phyloP scores from a whole-genome alignment of 2,329 filamentous ascomycete species.

The Huntiella savannae region DNA sequence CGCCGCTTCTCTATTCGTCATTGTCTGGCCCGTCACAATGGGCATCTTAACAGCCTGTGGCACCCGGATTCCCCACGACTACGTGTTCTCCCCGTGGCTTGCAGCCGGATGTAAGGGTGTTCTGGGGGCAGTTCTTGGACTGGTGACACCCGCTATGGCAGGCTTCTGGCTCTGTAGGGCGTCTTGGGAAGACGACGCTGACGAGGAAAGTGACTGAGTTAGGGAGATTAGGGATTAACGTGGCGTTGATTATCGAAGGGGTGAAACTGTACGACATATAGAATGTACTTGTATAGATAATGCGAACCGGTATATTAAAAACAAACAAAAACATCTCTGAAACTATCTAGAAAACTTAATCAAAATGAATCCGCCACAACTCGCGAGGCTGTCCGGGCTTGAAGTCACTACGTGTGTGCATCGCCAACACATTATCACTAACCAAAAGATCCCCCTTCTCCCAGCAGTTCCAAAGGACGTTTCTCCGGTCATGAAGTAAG shows the following conservation, averaged over 20 bases:
- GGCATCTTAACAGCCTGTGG: constrained; percentile 25
- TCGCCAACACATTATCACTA: constrained; percentile 29
- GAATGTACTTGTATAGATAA: too few species aligned
- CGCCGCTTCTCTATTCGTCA: constrained; percentile 21
- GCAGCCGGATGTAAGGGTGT: constrained; percentile 25
- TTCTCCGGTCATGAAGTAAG: constrained; percentile 29
- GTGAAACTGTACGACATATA: not conserved
- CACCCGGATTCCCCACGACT: constrained; percentile 9
- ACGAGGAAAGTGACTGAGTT: not conserved
- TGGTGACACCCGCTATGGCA: constrained; percentile 28
- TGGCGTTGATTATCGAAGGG: not conserved
- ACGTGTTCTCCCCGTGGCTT: too few species aligned
- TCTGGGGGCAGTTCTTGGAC: constrained; percentile 26
- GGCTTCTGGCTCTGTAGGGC: constrained; percentile 31
- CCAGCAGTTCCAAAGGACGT: constrained; percentile 32
- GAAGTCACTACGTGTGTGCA: constrained; percentile 31
- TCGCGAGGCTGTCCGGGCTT: constrained; percentile 25
- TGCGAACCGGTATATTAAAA: not conserved
- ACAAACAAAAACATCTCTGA: not conserved
- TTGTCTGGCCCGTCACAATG: constrained; percentile 26
- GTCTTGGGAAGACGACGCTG: constrained; percentile 15
- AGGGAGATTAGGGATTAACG: not conserved
- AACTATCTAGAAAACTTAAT: constrained; percentile 1
- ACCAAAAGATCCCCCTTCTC: constrained; percentile 34
- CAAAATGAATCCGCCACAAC: constrained; percentile 32